Evolutionary conservation across 306 rosid species (phyloP), one percentile per base, ranked within the genome.

Genomic region (Corylus heterophylla): DNA sequence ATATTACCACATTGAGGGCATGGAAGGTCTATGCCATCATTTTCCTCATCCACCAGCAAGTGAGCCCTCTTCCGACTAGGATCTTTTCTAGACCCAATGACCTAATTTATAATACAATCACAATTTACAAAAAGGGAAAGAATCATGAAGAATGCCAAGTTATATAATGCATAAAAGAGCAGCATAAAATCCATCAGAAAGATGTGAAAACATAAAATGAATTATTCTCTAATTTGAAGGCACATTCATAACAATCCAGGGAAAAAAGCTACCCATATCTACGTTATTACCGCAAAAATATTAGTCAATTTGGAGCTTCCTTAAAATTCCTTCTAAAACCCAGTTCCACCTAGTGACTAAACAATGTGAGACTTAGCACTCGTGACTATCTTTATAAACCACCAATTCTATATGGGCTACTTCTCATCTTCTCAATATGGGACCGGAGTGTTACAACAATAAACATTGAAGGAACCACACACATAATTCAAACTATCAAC

Each of bases 1-100:
- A 74, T 42, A 82, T 90, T 93, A 91, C 97, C 97, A 84, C 98
- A 94, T 77, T 92, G 98, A 49, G 88, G 92, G 82, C 97, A 94
- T 18, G 82, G 92, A 84, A 82, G 85, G 54, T 89, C 80, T 47
- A 75, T 18, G 67, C 47, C 82, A 70, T 76, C 87, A 73, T 64
- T 85, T 55, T 81, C 89, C 75, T 85, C 92, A 39, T 82, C 83
- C 61, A 50, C 55, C 20, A 84, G 51, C 35, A 89, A 71, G 75
- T 56, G 18, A 42, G 83, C 79, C 89, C 93, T 90, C 82, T 92
- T 91, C 71, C 90, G 83, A 48, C 39, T 54, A 12, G 22, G 81
- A 80, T 70, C 84, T 75, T 84, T 92, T 74, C 70, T 86, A 64
- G 86, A 81, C 66, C 82, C 78, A 80, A 94, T 64, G 49, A 92